phyloP scores from a whole-genome alignment of 192 early-diverging fungal species.

The Mortierella claussenii region DNA sequence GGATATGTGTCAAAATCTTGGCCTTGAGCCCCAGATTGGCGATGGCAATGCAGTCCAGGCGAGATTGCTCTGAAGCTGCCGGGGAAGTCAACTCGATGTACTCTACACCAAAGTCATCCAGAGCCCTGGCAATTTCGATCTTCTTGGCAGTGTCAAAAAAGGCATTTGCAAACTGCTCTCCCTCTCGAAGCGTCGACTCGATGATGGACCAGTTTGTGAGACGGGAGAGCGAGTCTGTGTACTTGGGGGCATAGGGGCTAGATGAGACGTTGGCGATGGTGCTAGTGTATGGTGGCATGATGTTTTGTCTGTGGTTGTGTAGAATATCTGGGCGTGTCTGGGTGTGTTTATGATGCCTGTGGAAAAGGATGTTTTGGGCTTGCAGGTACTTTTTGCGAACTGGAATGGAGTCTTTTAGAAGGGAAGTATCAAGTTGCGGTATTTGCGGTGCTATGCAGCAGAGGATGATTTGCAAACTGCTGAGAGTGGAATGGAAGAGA shows the following conservation, averaged over 20 bases:
- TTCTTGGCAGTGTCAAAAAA: slow-evolving; percentile 98
- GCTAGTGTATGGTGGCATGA: slow-evolving; percentile 48
- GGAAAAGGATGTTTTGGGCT: too few species aligned
- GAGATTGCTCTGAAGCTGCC: slow-evolving; percentile 96
- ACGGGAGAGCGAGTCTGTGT: slow-evolving; percentile 78
- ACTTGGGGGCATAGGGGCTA: slow-evolving; percentile 63
- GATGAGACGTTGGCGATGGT: slow-evolving; percentile 44
- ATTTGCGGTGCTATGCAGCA: too few species aligned
- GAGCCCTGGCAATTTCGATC: slow-evolving; percentile 98
- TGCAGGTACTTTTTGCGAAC: too few species aligned
- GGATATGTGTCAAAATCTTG: slow-evolving; percentile 96
- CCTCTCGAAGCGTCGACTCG: slow-evolving; percentile 96
- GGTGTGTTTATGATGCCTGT: background rate
- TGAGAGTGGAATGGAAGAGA: background rate
- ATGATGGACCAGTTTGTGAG: slow-evolving; percentile 96
- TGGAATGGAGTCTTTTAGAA: too few species aligned
- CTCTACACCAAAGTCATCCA: slow-evolving; percentile 98
- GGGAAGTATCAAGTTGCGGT: too few species aligned
- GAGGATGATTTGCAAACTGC: background rate
- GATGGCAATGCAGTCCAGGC: slow-evolving; percentile 91
- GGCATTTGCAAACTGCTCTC: slow-evolving; percentile 99
- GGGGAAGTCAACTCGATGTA: slow-evolving; percentile 98
- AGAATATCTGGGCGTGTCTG: background rate
- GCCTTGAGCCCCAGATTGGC: slow-evolving; percentile 94
- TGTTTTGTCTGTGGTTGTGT: background rate